Base-by-base conservation (phyloP, 768 basidiomycete species). In the Chalciporus sphaerocephalus region DNA sequence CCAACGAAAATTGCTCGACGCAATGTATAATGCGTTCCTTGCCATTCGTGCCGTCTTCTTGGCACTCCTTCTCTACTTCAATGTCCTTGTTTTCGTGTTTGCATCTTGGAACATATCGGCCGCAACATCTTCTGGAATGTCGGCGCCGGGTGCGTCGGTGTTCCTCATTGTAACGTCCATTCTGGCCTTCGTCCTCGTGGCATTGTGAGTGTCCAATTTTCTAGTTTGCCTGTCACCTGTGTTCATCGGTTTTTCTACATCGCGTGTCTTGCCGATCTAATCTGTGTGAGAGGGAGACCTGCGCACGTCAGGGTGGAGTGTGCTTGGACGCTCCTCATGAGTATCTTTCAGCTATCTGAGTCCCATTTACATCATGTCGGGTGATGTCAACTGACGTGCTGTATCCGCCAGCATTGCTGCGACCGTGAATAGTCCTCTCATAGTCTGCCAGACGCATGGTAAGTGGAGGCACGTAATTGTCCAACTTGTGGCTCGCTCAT, bases 31-130 rank as follows among this genome's bases (percentile, higher is more conserved):
- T 55, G 65, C 74, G 4, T 82, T 86, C 60, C 62, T 85, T 41
- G 61, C 80, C 43, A 57, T 75, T 46, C 79, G 85, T 42, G 72
- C 77, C 21, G 72, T 81, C 32, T 61, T 78, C 44, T 76, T 85
- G 65, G 64, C 56, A 47, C 68, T 82, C 35, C 66, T 82, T 30
- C 53, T 68, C 9, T 78, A 74, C 52, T 62, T 82, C 34, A 79
- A 73, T 53, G 47, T 79, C 36, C 68, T 85, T 38, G 59, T 73
- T 6, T 56, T 83, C 33, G 70, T 74, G 18, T 81, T 83, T 51
- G 73, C 81, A 6, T 69, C 74, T 30, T 84, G 81, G 82, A 79
- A 79, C 55, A 60, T 81, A 17, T 62, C 65, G 40, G 65, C 69
- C 13, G 67, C 69, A 16, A 61, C 54, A 41, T 60, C 64, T 9